Evolutionary conservation across 176 grass and related monocot species (phyloP).

Genomic region (Oryza officinalis): DNA sequence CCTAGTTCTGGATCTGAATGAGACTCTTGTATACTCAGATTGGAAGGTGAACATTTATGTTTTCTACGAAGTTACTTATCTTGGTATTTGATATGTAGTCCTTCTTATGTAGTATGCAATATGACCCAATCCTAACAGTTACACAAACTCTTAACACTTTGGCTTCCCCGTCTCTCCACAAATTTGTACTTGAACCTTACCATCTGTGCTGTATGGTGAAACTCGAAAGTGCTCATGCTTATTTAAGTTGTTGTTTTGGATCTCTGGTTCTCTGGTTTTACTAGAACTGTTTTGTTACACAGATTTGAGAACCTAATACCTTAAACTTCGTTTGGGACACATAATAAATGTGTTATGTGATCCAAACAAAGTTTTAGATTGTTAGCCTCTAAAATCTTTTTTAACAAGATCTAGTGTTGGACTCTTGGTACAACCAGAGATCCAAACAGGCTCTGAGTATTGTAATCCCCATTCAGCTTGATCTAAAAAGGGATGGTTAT

Average conservation of each 20-base stretch:
- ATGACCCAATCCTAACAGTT: conserved; percentile 8
- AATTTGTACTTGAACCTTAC: conserved; percentile 1
- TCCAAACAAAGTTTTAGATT: neutral
- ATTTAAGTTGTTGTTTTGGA: neutral
- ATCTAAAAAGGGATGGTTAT: conserved; percentile 11
- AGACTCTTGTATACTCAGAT: conserved; percentile 96
- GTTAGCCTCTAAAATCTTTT: neutral
- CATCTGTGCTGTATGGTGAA: neutral
- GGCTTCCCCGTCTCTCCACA: neutral
- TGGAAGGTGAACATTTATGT: conserved; percentile 68
- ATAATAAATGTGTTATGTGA: neutral
- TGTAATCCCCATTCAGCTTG: neutral
- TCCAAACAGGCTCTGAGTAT: neutral
- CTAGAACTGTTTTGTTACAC: neutral
- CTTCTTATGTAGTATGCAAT: neutral
- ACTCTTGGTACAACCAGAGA: neutral
- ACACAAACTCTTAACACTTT: neutral
- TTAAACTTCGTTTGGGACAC: neutral
- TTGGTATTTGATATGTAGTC: neutral
- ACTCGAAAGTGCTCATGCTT: neutral
- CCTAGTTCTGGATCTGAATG: conserved; percentile 93
- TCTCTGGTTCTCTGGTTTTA: neutral
- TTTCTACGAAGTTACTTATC: conserved; percentile 7
- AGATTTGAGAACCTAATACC: neutral
- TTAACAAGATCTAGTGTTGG: neutral